Conservation (phyloP, 371 early-diverging fungal species). For the Zychaea mexicana region DNA sequence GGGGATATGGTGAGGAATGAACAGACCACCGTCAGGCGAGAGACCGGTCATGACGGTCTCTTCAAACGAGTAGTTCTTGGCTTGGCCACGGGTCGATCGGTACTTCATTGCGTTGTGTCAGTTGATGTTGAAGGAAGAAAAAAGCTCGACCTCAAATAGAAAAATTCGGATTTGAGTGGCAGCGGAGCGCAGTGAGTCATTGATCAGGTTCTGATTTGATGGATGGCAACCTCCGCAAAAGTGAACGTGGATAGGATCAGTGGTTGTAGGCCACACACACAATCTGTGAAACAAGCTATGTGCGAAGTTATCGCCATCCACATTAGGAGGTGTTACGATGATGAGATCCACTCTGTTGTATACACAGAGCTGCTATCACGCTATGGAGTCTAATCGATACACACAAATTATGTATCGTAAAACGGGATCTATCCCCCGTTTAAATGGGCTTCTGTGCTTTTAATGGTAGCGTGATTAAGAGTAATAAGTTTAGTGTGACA, state of each 20-base stretch:
- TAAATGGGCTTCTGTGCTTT: too few species aligned
- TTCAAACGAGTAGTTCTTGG: constrained; percentile 79
- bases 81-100: constrained; percentile 86
- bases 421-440: too few species aligned
- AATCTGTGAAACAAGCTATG: too few species aligned
- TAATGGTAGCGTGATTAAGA: too few species aligned
- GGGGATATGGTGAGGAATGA: constrained; percentile 89
- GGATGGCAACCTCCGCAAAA: neutral
- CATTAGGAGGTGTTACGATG: too few species aligned
- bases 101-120: constrained; percentile 67
- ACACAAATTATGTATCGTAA: too few species aligned
- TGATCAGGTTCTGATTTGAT: neutral
- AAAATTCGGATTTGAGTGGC: neutral
- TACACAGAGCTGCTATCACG: too few species aligned
- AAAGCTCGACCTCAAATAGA: neutral
- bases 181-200: neutral
- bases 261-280: too few species aligned
- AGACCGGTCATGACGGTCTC: constrained; percentile 92
- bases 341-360: too few species aligned
- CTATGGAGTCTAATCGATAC: too few species aligned
- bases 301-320: too few species aligned
- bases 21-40: constrained; percentile 94
- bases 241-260: neutral
- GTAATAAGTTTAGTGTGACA: too few species aligned
- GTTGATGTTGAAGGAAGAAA: neutral